phyloP scores from a whole-genome alignment of 2,329 filamentous ascomycete genomes.

The Lojkania enalia region DNA sequence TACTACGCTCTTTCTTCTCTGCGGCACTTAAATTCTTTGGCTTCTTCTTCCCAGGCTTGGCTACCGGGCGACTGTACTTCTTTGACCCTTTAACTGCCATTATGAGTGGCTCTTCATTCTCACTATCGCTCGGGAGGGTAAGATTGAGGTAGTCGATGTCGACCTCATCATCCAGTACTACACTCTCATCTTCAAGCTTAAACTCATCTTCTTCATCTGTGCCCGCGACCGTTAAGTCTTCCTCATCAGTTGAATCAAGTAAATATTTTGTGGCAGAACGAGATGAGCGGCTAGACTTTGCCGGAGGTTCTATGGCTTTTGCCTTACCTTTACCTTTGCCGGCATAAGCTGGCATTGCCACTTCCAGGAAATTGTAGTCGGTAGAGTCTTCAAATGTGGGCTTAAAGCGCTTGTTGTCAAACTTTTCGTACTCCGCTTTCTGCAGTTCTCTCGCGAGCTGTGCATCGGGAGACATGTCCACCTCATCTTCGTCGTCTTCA shows the following conservation, averaged over 20 bases:
- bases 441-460: conserved; percentile 62
- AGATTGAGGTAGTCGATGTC: conserved; percentile 17
- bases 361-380: conserved; percentile 15
- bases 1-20: conserved; percentile 24
- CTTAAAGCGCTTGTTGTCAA: conserved; percentile 43
- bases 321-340: conserved; percentile 33
- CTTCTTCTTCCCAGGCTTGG: conserved; percentile 27
- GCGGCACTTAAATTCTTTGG: conserved; percentile 25
- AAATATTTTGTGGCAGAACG: too few relatives aligned
- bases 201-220: conserved; percentile 35
- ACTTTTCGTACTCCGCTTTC: conserved; percentile 51
- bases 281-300: conserved; percentile 20
- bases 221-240: conserved; percentile 24
- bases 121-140: conserved; percentile 27
- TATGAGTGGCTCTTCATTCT: conserved; percentile 33
- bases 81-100: background rate
- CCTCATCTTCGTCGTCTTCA: conserved; percentile 26
- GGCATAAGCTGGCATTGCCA: conserved; percentile 12
- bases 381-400: conserved; percentile 21
- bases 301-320: conserved; percentile 18
- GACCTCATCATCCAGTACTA: conserved; percentile 18
- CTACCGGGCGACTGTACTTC: conserved; percentile 1
- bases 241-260: too few relatives aligned
- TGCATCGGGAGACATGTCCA: conserved; percentile 51
- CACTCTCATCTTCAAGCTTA: conserved; percentile 25